These are phyloP conservation scores for Calocera viscosa DNA, from an alignment of 768 basidiomycete species.

Conservation along the genomic window DNA sequence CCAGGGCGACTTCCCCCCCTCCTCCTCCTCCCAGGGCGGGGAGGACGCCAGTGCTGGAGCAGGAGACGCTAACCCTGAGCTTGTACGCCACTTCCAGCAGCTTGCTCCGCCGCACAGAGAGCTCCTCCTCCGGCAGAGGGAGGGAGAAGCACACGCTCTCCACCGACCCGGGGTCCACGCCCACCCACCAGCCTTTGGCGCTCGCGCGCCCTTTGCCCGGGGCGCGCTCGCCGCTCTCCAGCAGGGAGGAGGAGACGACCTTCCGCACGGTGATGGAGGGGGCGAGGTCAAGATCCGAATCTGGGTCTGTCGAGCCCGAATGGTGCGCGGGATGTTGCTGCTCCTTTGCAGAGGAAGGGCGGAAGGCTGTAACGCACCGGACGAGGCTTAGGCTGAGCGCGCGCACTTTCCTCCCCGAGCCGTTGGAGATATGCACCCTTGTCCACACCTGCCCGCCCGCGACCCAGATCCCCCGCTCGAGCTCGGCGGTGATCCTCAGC, in stretches of 20 bases:
- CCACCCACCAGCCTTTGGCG: background rate
- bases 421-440: background rate
- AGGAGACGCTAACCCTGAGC: background rate
- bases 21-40: background rate
- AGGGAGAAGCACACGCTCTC: background rate
- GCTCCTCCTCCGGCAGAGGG: background rate
- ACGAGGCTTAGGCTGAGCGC: background rate
- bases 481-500: background rate
- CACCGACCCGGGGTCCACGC: background rate
- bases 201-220: background rate
- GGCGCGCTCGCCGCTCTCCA: background rate
- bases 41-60: background rate
- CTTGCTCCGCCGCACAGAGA: background rate
- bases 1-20: background rate
- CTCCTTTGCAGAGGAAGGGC: background rate
- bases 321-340: background rate
- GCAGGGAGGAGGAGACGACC: background rate
- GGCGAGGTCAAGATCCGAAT: too few relatives aligned
- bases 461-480: background rate
- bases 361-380: background rate
- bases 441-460: background rate
- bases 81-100: background rate
- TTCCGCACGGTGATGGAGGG: background rate
- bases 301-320: background rate
- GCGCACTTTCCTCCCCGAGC: background rate